Evolutionary conservation across 1,284 basidiomycete genomes (phyloP), one percentile per base, ranked within the genome.

Genomic region (Lignosus rhinocerotis): DNA sequence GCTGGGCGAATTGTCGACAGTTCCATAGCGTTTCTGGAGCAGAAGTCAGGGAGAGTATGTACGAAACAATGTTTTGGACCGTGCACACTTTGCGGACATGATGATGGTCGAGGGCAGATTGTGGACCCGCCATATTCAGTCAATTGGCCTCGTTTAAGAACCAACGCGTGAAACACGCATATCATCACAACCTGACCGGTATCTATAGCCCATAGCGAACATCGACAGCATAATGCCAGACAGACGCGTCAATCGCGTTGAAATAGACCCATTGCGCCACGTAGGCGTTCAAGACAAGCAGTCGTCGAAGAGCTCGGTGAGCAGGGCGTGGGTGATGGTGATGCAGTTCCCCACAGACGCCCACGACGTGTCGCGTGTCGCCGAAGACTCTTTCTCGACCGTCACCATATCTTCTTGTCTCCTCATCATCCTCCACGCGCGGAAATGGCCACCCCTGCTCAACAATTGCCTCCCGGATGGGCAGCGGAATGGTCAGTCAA

Each of bases 381-480:
- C 33, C 55, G 56, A 59, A 58, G 47, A n/a, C 39, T 51, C 56
- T 59, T 58, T 53, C 62, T 51, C 56, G 47, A 56, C 52, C 59
- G 39, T 60, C 59, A 53, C 46, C 56, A 52, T 53, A 54, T 53
- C 53, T 34, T 50, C 45, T 38, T 48, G 25, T 36, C 33, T 48
- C 50, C 21, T 53, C 57, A 39, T 56, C 59, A 43, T 51, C 51
- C 32, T 46, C 43, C n/a, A 39, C 38, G 34, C 44, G 43, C 48
- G 49, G 51, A 56, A 44, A 90, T 91, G 88, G 81, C 87, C 56
- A 83, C 86, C 64, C 85, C 86, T 64, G 76, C 77, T 61, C 82
- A 86, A 69, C 85, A 90, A 72, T 78, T 96, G 49, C 94, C 94
- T 61, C 88, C 88, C 62, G 94, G 94, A 53, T 96, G 94, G 94